Evolutionary conservation across 78 protist genomes (phyloP).

Genomic region (Polysphondylium violaceum): DNA sequence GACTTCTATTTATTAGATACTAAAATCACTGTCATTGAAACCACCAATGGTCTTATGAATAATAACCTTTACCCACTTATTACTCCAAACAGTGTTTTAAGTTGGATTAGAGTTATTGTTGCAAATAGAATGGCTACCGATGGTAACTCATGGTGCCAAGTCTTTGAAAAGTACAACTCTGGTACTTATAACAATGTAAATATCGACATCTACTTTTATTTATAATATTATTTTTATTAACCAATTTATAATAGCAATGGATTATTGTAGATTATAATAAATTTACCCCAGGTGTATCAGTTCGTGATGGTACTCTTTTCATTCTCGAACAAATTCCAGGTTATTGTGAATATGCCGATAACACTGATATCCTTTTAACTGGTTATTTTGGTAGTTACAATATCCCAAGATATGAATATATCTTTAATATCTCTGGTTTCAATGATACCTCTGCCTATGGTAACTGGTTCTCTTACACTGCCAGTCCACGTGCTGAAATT

Average conservation of each 20-base stretch:
- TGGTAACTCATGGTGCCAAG: slow-evolving; percentile 51
- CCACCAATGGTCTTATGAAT: slow-evolving; percentile 84
- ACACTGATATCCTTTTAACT: slow-evolving; percentile 32
- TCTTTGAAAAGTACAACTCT: slow-evolving; percentile 58
- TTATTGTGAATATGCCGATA: slow-evolving; percentile 64
- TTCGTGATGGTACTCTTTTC: slow-evolving; percentile 74
- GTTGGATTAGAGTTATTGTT: slow-evolving; percentile 82
- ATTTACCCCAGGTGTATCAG: slow-evolving; percentile 79
- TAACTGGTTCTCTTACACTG: slow-evolving; percentile 57
- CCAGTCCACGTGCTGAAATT: slow-evolving; percentile 82
- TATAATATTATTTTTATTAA: not conserved
- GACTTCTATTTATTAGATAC: slow-evolving; percentile 85
- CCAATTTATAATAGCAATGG: slow-evolving; percentile 83
- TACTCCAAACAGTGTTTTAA: slow-evolving; percentile 56
- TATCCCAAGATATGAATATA: slow-evolving; percentile 86
- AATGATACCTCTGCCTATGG: slow-evolving; percentile 18
- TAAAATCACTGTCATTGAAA: slow-evolving; percentile 85
- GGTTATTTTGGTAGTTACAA: slow-evolving; percentile 92
- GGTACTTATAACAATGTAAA: slow-evolving; percentile 91
- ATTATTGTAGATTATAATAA: slow-evolving; percentile 86
- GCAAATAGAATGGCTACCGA: slow-evolving; percentile 56
- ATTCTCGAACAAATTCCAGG: slow-evolving; percentile 95
- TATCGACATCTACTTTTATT: not conserved
- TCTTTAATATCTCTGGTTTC: slow-evolving; percentile 88
- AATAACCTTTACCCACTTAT: slow-evolving; percentile 55